These are phyloP conservation scores for Margaritispora aquatica DNA, from an alignment of 495 filamentous ascomycete species.

Conservation along the genomic window DNA sequence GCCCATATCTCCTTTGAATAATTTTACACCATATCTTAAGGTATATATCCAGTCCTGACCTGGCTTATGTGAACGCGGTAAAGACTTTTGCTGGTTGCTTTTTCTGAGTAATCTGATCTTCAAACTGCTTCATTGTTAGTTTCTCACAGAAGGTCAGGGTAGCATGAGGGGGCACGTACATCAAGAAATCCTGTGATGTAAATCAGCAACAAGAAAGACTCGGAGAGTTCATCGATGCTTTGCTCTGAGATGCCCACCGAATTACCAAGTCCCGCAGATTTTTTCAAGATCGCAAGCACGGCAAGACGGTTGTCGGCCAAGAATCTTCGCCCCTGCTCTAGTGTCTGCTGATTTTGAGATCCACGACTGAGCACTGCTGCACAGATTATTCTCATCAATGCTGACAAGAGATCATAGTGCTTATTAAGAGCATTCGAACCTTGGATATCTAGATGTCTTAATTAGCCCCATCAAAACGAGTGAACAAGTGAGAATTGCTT, in stretches of 20 bases:
- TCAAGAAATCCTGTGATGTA: constrained; percentile 55
- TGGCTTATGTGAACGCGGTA: constrained; percentile 16
- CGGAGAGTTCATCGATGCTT: constrained; percentile 46
- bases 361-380: constrained; percentile 73
- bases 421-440: constrained; percentile 64
- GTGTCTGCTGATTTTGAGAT: constrained; percentile 66
- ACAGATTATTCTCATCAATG: constrained; percentile 75
- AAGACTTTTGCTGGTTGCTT: constrained; percentile 6
- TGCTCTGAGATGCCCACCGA: constrained; percentile 35
- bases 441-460: constrained; percentile 46
- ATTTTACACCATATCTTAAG: no score
- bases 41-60: not conserved
- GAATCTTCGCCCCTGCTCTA: constrained; percentile 70
- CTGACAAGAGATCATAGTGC: constrained; percentile 77
- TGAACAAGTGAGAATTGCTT: constrained; percentile 28
- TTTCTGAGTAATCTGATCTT: constrained; percentile 14
- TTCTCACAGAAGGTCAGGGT: not conserved
- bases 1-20: not conserved
- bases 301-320: constrained; percentile 70
- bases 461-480: not conserved
- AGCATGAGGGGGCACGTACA: constrained; percentile 28
- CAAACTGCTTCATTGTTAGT: constrained; percentile 11
- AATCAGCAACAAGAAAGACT: constrained; percentile 52
- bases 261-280: constrained; percentile 72
- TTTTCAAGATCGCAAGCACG: constrained; percentile 87